Percentiles rank a stretch among this genome's conserved stretches.
These are phyloP conservation scores for Cystobasidium sp. DNA, from an alignment of 1,284 basidiomycete genomes.

Conservation along the genomic window DNA sequence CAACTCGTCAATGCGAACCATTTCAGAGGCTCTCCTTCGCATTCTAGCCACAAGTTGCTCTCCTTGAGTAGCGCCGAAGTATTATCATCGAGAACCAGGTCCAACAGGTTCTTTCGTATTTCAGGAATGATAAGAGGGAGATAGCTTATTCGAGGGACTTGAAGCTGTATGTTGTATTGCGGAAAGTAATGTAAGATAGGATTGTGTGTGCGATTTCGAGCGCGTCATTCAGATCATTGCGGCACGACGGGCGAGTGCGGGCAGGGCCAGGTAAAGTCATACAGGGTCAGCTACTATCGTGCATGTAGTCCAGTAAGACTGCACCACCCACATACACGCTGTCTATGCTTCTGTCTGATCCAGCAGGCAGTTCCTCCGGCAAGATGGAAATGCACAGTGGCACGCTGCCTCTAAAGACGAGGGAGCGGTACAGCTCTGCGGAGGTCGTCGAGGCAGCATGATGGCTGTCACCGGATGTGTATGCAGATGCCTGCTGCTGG, in stretches of 20 bases:
- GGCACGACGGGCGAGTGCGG: neutral
- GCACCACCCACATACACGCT: conserved; percentile 66
- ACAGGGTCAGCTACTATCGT: conserved; percentile 50
- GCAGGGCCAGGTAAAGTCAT: conserved; percentile 38
- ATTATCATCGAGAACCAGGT: conserved; percentile 83
- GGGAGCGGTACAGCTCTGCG: conserved; percentile 66
- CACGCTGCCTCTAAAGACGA: conserved; percentile 82
- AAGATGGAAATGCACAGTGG: conserved; percentile 82
- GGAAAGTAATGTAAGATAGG: neutral
- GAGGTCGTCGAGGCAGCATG: conserved; percentile 21
- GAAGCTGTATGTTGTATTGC: conserved; percentile 56
- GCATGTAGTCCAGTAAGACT: too few species aligned
- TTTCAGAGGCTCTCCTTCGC: conserved; percentile 71
- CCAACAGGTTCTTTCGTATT: conserved; percentile 80
- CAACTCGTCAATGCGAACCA: conserved; percentile 66
- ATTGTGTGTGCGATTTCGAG: neutral
- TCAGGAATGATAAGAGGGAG: conserved; percentile 86
- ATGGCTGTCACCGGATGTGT: neutral
- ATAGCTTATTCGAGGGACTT: conserved; percentile 84
- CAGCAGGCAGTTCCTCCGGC: conserved; percentile 79
- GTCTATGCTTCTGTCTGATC: conserved; percentile 81
- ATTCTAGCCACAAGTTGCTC: conserved; percentile 92
- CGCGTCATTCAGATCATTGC: conserved; percentile 2
- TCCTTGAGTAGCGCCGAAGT: conserved; percentile 73
- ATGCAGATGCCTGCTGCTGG: conserved; percentile 40